Evolutionary conservation across 1,284 basidiomycete genomes (phyloP).

Genomic region (Apiotrichum siamense): DNA sequence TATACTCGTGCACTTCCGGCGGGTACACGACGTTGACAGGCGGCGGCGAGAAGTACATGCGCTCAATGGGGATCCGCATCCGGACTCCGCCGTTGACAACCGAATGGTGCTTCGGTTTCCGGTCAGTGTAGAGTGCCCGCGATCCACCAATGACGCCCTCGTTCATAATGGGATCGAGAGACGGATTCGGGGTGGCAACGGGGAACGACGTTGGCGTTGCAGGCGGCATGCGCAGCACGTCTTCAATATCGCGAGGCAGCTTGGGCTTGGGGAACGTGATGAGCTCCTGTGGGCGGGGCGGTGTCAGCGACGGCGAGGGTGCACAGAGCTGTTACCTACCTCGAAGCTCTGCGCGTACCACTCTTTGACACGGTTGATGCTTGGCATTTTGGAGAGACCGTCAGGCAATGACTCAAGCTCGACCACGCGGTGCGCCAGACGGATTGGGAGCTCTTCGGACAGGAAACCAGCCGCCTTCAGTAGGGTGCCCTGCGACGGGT

Average conservation of each 20-base stretch:
- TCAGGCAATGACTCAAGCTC: slow-evolving; percentile 94
- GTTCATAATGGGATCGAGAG: slow-evolving; percentile 43
- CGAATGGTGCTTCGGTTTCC: slow-evolving; percentile 14
- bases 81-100: slow-evolving; percentile 15
- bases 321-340: slow-evolving; percentile 59
- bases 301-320: slow-evolving; percentile 6
- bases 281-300: slow-evolving; percentile 69
- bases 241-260: slow-evolving; percentile 62
- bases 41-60: slow-evolving; percentile 76
- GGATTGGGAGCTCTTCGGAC: slow-evolving; percentile 73
- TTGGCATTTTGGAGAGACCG: slow-evolving; percentile 83
- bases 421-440: slow-evolving; percentile 91
- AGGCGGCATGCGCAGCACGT: slow-evolving; percentile 58
- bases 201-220: slow-evolving; percentile 39
- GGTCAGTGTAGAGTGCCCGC: slow-evolving; percentile 15
- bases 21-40: slow-evolving; percentile 68
- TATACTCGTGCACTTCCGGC: slow-evolving; percentile 90
- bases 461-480: slow-evolving; percentile 78
- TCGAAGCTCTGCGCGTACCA: slow-evolving; percentile 99
- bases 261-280: slow-evolving; percentile 72
- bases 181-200: slow-evolving; percentile 44
- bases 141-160: slow-evolving; percentile 25
- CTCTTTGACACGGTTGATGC: slow-evolving; percentile 91
- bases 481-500: slow-evolving; percentile 75
- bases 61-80: slow-evolving; percentile 45